A percentile compares a stretch with the other conserved stretches of the same genome.
Conservation (phyloP, 2,329 filamentous ascomycete species). For the Alternaria infectoria region DNA sequence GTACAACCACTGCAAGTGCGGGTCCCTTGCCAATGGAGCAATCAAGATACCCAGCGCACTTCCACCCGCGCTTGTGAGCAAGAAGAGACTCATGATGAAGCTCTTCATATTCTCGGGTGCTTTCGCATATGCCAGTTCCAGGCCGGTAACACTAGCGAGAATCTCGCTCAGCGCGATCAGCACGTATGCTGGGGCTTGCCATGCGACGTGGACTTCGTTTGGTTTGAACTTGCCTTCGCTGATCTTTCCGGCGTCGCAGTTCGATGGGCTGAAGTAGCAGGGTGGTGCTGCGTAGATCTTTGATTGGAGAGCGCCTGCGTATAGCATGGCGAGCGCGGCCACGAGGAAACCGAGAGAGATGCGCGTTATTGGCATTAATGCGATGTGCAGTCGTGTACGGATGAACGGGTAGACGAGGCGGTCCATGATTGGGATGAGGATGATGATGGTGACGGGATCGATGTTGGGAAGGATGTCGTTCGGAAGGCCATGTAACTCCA, state of each 20-base stretch:
- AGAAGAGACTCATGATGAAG: constrained; percentile 62
- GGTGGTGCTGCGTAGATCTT: constrained; percentile 61
- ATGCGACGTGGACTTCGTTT: constrained; percentile 54
- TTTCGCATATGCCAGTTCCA: constrained; percentile 57
- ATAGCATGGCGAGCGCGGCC: constrained; percentile 60
- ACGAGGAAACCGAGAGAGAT: constrained; percentile 61
- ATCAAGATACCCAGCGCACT: constrained; percentile 67
- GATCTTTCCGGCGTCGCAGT: constrained; percentile 46
- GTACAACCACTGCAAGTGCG: constrained; percentile 72
- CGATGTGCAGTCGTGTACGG: constrained; percentile 48
- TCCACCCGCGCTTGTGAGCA: constrained; percentile 65
- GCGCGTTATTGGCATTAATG: constrained; percentile 58
- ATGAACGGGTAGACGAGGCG: constrained; percentile 54
- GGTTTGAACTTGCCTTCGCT: constrained; percentile 41
- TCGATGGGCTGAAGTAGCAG: constrained; percentile 56
- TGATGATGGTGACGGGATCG: constrained; percentile 54
- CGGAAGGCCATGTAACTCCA: constrained; percentile 55
- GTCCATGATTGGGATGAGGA: constrained; percentile 56
- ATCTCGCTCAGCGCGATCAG: constrained; percentile 56
- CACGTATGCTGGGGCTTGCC: constrained; percentile 55
- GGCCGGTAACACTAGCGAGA: constrained; percentile 55
- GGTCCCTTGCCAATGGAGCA: constrained; percentile 66
- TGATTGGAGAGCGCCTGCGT: constrained; percentile 64
- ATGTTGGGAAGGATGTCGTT: constrained; percentile 59
- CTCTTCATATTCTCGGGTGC: constrained; percentile 56